Conservation (phyloP, 1,284 basidiomycete genomes). For the Ustilago hordei region DNA sequence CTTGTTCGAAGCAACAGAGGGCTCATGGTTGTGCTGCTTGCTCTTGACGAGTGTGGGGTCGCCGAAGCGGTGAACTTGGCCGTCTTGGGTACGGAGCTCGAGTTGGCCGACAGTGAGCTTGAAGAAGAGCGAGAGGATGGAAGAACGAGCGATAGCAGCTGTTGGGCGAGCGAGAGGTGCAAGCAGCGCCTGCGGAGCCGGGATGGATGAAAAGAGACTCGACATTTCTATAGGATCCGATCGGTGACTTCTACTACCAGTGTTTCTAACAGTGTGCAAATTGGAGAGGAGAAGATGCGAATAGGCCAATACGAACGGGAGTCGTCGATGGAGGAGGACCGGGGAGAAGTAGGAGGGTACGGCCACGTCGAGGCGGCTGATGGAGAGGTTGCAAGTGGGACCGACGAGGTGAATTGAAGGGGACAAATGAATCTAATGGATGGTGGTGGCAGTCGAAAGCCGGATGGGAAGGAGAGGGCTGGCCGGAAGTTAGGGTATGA, state of each 20-base stretch:
- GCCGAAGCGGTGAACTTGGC: constrained; percentile 34
- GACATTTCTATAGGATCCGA: constrained; percentile 21
- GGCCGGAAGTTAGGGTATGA: neutral
- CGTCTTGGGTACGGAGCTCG: constrained; percentile 37
- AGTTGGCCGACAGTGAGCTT: constrained; percentile 52
- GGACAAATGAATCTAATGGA: neutral
- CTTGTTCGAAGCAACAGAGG: neutral
- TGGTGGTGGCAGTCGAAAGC: constrained; percentile 4
- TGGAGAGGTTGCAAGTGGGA: neutral
- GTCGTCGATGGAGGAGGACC: neutral
- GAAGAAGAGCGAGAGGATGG: constrained; percentile 44
- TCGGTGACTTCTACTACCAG: too few relatives aligned
- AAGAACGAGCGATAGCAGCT: constrained; percentile 42
- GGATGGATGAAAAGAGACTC: constrained; percentile 44
- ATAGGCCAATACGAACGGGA: neutral
- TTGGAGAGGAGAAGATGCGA: neutral
- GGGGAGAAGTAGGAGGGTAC: neutral
- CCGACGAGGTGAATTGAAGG: constrained; percentile 35
- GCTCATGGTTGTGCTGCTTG: constrained; percentile 43
- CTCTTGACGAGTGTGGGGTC: constrained; percentile 52
- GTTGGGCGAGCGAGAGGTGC: constrained; percentile 31
- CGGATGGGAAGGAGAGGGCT: constrained; percentile 3
- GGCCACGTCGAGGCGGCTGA: constrained; percentile 39
- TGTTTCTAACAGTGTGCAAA: too few relatives aligned
- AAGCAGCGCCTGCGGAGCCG: constrained; percentile 35